phyloP scores from a whole-genome alignment of 768 basidiomycete species.

The Suillus weaverae region DNA sequence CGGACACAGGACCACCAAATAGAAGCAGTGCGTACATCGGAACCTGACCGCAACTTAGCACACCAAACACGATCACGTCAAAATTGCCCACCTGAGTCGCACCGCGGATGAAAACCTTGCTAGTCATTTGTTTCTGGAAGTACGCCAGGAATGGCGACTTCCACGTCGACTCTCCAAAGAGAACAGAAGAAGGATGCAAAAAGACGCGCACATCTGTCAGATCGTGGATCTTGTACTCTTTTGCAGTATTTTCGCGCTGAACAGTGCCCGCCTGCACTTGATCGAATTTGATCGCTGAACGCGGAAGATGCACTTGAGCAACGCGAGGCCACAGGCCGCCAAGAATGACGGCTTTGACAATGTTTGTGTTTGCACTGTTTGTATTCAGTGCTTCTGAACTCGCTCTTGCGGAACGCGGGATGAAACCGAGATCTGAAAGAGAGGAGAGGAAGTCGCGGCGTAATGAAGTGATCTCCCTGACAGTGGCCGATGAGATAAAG shows the following conservation, averaged over 20 bases:
- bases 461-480: constrained; percentile 78
- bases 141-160: constrained; percentile 79
- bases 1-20: constrained; percentile 77
- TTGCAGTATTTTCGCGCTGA: constrained; percentile 80
- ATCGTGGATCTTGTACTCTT: constrained; percentile 84
- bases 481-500: constrained; percentile 72
- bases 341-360: constrained; percentile 82
- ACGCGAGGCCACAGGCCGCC: constrained; percentile 88
- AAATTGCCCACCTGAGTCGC: constrained; percentile 71
- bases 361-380: constrained; percentile 65
- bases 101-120: constrained; percentile 83
- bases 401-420: constrained; percentile 48
- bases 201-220: constrained; percentile 64
- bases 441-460: constrained; percentile 76
- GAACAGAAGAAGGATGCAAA: constrained; percentile 77
- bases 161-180: constrained; percentile 75
- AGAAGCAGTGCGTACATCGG: constrained; percentile 84
- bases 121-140: constrained; percentile 80
- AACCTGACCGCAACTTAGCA: constrained; percentile 45
- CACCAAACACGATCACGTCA: not conserved
- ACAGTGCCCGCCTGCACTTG: constrained; percentile 81
- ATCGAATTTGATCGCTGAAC: constrained; percentile 78
- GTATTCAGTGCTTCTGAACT: constrained; percentile 55
- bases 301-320: constrained; percentile 73
- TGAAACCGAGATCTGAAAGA: constrained; percentile 70